Evolutionary conservation across 164 flowering plant genomes (phyloP).

Genomic region (Umbilicus rupestris): DNA sequence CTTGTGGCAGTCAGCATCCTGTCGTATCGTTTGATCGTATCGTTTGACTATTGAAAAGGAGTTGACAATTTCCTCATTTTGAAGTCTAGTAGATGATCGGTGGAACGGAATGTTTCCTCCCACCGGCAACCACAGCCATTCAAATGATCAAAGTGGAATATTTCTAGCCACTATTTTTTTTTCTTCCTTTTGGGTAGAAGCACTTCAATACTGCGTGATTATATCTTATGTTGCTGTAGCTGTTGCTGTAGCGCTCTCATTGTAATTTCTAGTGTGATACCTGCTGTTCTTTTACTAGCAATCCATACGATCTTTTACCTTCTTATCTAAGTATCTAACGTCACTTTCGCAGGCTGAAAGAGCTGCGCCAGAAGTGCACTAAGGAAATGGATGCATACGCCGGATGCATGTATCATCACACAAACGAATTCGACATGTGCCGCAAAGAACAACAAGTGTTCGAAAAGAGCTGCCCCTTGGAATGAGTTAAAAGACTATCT

Average conservation of each 20-base stretch:
- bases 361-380: slow-evolving; percentile 54
- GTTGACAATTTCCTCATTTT: neutral
- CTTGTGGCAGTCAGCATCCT: neutral
- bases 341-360: slow-evolving; percentile 39
- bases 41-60: neutral
- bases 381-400: slow-evolving; percentile 75
- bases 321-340: slow-evolving; percentile 4
- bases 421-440: slow-evolving; percentile 79
- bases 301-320: neutral
- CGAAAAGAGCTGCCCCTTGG: slow-evolving; percentile 63
- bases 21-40: neutral
- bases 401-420: slow-evolving; percentile 81
- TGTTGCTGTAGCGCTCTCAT: too few species aligned
- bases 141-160: neutral
- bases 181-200: too few species aligned
- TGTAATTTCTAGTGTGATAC: too few species aligned
- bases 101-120: neutral
- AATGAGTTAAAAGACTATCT: slow-evolving; percentile 5
- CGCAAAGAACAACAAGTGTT: slow-evolving; percentile 78
- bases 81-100: neutral
- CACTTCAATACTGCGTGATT: too few species aligned
- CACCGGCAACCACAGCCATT: neutral
- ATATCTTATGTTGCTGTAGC: too few species aligned
- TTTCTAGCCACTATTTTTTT: too few species aligned
- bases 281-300: neutral